phyloP scores from a whole-genome alignment of 225 moss, liverwort and hornwort species.

The Pseudoscleropodium purum region DNA sequence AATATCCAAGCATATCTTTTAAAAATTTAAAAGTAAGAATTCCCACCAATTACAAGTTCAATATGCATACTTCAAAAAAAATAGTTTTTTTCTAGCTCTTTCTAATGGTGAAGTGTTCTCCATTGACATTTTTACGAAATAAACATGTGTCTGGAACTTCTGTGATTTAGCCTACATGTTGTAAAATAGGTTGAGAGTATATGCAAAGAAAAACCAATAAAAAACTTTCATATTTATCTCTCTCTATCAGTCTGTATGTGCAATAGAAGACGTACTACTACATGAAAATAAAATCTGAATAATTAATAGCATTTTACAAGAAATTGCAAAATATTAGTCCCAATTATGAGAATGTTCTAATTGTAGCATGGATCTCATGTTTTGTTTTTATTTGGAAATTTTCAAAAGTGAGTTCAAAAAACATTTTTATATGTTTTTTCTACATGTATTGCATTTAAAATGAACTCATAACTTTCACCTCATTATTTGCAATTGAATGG shows the following conservation, averaged over 20 bases:
- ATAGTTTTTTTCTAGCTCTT: neutral
- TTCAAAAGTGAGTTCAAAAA: neutral
- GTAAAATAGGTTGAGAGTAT: neutral
- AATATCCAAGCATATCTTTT: neutral
- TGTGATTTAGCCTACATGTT: neutral
- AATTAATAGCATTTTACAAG: neutral
- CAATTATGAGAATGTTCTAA: no score
- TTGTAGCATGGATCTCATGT: no score
- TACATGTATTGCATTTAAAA: no score
- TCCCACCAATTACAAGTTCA: neutral
- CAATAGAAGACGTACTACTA: no score
- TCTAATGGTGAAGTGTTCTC: neutral
- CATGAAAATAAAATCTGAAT: neutral
- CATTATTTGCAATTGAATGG: no score
- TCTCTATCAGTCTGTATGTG: no score
- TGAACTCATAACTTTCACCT: no score
- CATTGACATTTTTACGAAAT: no score
- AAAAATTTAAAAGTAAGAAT: neutral
- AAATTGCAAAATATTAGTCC: no score
- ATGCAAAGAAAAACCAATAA: neutral
- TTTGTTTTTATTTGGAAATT: neutral
- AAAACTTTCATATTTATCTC: neutral
- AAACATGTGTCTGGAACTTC: accelerated
- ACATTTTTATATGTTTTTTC: no score
- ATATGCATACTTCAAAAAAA: neutral